Evolutionary conservation across 805 yeast species (phyloP).

Genomic region (Nematodospora valgi): DNA sequence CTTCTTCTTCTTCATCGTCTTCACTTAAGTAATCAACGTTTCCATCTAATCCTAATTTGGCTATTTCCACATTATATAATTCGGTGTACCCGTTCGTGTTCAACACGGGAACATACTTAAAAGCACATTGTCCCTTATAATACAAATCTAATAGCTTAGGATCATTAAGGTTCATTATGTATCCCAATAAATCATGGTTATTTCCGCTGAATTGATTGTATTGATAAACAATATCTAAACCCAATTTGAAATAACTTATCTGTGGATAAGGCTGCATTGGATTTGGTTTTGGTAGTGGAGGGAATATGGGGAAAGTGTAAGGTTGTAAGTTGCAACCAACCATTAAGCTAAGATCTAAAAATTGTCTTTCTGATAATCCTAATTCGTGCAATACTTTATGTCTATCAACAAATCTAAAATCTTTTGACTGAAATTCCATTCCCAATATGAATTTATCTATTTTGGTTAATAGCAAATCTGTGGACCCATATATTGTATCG

Average conservation of each 20-base stretch:
- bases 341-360: constrained; percentile 71
- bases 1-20: constrained; percentile 14
- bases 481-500: constrained; percentile 80
- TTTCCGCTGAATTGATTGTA: constrained; percentile 25
- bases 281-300: constrained; percentile 41
- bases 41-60: constrained; percentile 25
- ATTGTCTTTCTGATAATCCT: constrained; percentile 57
- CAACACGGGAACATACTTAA: constrained; percentile 72
- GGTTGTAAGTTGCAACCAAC: constrained; percentile 80
- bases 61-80: constrained; percentile 45
- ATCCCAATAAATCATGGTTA: constrained; percentile 38
- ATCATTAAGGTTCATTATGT: constrained; percentile 45
- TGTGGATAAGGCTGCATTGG: constrained; percentile 39
- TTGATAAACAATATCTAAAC: constrained; percentile 36
- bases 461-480: constrained; percentile 65
- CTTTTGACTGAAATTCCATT: constrained; percentile 63
- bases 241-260: constrained; percentile 38
- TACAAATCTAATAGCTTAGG: constrained; percentile 47
- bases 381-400: constrained; percentile 57
- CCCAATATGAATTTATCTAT: constrained; percentile 71
- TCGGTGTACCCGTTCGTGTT: constrained; percentile 67
- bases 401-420: constrained; percentile 65
- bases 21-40: constrained; percentile 18
- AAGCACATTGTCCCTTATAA: constrained; percentile 64
- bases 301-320: constrained; percentile 51